These are phyloP conservation scores for Geotrichum fermentans DNA, from an alignment of 1,139 yeast species.

Conservation along the genomic window DNA sequence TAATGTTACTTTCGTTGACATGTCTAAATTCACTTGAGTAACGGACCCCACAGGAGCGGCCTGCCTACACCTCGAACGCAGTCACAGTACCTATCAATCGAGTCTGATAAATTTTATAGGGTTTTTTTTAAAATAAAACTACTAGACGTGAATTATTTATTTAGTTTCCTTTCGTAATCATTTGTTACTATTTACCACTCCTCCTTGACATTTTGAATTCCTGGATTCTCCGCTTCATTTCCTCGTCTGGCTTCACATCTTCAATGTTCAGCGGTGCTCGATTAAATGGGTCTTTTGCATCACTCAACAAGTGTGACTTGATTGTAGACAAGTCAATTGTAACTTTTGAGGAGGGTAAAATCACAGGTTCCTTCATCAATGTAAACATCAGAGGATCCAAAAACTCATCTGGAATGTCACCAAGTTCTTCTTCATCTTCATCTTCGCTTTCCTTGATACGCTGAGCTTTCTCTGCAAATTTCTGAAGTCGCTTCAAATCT, in stretches of 20 bases:
- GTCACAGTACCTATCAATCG: too few species aligned
- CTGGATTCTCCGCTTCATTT: slow-evolving; percentile 15
- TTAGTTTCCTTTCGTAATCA: too few species aligned
- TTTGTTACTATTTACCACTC: background rate
- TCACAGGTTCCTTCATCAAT: slow-evolving; percentile 93
- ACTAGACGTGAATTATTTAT: too few species aligned
- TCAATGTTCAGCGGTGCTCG: slow-evolving; percentile 85
- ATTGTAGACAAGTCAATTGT: slow-evolving; percentile 87
- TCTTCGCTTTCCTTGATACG: slow-evolving; percentile 52
- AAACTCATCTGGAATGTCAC: slow-evolving; percentile 94
- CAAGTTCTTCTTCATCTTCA: slow-evolving; percentile 80
- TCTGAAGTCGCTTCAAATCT: slow-evolving; percentile 48
- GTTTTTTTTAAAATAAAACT: too few species aligned
- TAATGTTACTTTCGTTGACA: too few species aligned
- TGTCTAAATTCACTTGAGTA: too few species aligned
- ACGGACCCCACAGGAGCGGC: too few species aligned
- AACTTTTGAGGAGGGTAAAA: slow-evolving; percentile 76
- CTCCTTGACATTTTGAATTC: slow-evolving; percentile 12
- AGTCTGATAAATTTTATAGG: too few species aligned
- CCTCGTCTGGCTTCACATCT: slow-evolving; percentile 59
- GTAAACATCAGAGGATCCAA: slow-evolving; percentile 96
- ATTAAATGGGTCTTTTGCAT: slow-evolving; percentile 95
- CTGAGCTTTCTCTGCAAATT: slow-evolving; percentile 63
- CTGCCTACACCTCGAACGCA: too few species aligned
- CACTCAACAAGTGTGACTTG: slow-evolving; percentile 88